Conservation (phyloP, 305 asterid species). For the Andrographis paniculata region DNA sequence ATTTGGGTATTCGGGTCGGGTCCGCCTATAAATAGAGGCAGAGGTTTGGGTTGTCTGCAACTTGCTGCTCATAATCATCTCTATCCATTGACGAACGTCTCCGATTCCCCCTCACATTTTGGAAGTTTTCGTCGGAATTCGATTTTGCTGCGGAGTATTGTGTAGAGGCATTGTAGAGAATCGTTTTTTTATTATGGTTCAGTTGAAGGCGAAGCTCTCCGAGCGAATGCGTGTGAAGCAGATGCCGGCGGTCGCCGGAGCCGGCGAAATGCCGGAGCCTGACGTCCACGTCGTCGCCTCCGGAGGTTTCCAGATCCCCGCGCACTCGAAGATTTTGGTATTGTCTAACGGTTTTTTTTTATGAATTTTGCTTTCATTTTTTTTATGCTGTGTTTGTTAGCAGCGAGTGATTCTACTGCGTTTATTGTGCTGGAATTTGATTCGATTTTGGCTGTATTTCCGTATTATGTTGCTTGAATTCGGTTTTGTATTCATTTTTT, state of each 20-base stretch:
- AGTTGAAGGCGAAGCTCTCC: constrained; percentile 38
- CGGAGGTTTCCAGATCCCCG: constrained; percentile 50
- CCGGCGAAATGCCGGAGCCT: constrained; percentile 41
- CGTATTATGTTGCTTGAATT: not conserved
- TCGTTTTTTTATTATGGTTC: constrained; percentile 26
- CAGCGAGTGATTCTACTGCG: not conserved
- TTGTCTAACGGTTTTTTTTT: constrained; percentile 7
- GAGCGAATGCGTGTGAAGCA: constrained; percentile 20
- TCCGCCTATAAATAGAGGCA: not conserved
- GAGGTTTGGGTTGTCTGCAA: not conserved
- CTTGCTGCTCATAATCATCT: not conserved
- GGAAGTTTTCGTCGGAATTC: no score
- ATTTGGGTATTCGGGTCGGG: not conserved
- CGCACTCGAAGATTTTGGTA: constrained; percentile 69
- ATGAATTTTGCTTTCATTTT: not conserved
- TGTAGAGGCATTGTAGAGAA: no score
- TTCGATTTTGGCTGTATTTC: not conserved
- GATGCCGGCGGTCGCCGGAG: constrained; percentile 22
- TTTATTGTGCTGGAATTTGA: not conserved
- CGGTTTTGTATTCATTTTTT: not conserved
- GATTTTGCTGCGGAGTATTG: not conserved
- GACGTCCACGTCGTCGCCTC: constrained; percentile 59
- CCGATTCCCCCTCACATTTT: no score
- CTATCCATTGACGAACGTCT: no score
- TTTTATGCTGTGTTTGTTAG: not conserved